These are phyloP conservation scores for Litchi chinensis DNA, from an alignment of 345 rosid species.

Conservation along the genomic window DNA sequence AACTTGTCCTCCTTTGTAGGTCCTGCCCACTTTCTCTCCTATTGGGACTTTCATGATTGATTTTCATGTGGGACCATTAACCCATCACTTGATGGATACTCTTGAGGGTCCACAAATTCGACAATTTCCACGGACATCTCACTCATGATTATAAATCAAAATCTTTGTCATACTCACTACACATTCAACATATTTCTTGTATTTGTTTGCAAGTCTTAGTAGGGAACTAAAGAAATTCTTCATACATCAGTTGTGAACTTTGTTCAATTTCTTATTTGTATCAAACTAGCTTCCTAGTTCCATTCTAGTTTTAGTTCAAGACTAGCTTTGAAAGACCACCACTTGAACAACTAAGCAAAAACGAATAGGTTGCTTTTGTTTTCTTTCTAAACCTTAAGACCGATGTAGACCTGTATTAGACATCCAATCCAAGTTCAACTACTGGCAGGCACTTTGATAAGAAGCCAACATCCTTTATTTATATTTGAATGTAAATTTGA, in stretches of 20 bases:
- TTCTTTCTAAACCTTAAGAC: too few species aligned
- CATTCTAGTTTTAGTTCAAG: too few species aligned
- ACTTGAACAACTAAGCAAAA: too few species aligned
- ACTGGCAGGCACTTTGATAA: too few species aligned
- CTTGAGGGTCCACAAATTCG: background rate
- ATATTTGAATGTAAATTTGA: too few species aligned
- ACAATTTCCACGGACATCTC: background rate
- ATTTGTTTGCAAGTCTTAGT: background rate
- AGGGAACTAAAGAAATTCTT: background rate
- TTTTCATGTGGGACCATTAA: slow-evolving; percentile 10
- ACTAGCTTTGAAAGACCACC: too few species aligned
- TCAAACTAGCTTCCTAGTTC: background rate
- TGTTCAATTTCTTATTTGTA: background rate
- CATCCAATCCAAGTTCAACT: too few species aligned
- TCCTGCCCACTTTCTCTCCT: slow-evolving; percentile 20
- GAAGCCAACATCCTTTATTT: too few species aligned
- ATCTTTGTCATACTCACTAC: background rate
- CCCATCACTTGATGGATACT: background rate
- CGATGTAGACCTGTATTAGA: too few species aligned
- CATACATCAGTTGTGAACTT: background rate
- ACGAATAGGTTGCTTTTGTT: too few species aligned
- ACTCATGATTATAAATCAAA: background rate
- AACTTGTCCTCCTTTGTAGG: background rate
- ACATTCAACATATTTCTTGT: background rate
- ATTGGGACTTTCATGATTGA: slow-evolving; percentile 21